These are phyloP conservation scores for Malus orientalis DNA, from an alignment of 306 rosid genomes.

Conservation along the genomic window DNA sequence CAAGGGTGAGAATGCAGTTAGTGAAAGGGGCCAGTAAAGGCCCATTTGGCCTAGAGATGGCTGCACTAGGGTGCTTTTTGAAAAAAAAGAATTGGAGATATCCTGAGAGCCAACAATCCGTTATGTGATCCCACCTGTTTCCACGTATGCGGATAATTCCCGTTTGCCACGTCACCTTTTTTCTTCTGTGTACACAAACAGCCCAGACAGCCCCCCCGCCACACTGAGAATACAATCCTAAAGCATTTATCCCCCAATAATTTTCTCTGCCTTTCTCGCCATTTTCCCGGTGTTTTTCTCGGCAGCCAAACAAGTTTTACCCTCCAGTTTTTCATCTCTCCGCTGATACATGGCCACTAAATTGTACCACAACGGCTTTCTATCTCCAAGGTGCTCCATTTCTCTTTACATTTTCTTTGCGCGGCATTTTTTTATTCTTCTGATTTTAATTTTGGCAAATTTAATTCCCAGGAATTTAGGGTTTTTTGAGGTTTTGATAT, in stretches of 20 bases:
- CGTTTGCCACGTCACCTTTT: constrained; percentile 28
- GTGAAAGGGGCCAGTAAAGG: background rate
- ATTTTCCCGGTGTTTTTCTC: constrained; percentile 2
- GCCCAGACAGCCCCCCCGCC: background rate
- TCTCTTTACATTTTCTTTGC: background rate
- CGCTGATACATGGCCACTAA: constrained; percentile 49
- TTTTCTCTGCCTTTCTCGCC: background rate
- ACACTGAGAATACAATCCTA: background rate
- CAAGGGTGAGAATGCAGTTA: no score
- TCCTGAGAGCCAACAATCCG: background rate
- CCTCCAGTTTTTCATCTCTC: background rate
- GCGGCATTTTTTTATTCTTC: background rate
- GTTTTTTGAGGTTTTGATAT: background rate
- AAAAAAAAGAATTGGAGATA: background rate
- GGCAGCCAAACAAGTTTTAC: constrained; percentile 6
- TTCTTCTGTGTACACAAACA: background rate
- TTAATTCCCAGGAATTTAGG: constrained; percentile 10
- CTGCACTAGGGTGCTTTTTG: background rate
- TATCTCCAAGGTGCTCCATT: constrained; percentile 52
- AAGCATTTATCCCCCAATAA: background rate
- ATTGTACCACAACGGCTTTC: constrained; percentile 36
- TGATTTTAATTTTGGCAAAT: background rate
- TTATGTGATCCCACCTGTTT: constrained; percentile 27
- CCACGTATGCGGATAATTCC: constrained; percentile 43
- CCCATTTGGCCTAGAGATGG: background rate